These are phyloP conservation scores for Endocalyx cinctus DNA, from an alignment of 2,329 filamentous ascomycete genomes.

Conservation along the genomic window DNA sequence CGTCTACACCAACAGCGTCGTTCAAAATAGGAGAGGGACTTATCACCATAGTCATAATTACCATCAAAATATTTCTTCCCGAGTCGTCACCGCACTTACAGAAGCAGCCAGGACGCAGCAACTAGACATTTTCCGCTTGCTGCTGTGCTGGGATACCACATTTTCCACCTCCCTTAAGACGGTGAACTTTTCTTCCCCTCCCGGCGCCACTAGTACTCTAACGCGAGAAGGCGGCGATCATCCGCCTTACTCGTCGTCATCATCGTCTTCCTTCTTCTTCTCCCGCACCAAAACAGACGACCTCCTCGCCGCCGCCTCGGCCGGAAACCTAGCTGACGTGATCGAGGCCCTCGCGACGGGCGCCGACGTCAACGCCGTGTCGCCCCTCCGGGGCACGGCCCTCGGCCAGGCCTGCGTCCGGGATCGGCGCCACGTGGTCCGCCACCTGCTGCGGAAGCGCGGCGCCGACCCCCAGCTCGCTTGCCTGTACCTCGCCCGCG, in stretches of 20 bases:
- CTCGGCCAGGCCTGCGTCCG: conserved; percentile 2
- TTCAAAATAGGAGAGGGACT: too few species aligned
- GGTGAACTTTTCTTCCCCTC: too few species aligned
- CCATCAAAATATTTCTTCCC: neutral
- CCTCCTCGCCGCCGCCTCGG: neutral
- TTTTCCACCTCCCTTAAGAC: conserved; percentile 1
- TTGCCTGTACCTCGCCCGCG: conserved; percentile 3
- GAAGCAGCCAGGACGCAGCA: conserved; percentile 3
- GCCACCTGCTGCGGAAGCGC: conserved; percentile 3
- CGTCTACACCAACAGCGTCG: too few species aligned
- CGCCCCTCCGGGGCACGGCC: conserved; percentile 3
- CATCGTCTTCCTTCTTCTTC: neutral
- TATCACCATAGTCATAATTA: neutral
- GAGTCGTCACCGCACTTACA: conserved; percentile 3
- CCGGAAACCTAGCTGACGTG: neutral
- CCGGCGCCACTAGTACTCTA: too few species aligned
- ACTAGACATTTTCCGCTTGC: neutral
- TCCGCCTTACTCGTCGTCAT: too few species aligned
- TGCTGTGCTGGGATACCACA: conserved; percentile 3
- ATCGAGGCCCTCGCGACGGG: conserved; percentile 1
- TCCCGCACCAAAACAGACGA: neutral
- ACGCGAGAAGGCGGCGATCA: too few species aligned
- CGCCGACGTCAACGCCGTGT: conserved; percentile 2
- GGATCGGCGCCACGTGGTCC: conserved; percentile 3
- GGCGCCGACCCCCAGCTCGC: conserved; percentile 6